Percentiles rank a stretch among this genome's conserved stretches.
Evolutionary conservation across 2,329 filamentous ascomycete species (phyloP).

Genomic region (Cladosporium sp.): DNA sequence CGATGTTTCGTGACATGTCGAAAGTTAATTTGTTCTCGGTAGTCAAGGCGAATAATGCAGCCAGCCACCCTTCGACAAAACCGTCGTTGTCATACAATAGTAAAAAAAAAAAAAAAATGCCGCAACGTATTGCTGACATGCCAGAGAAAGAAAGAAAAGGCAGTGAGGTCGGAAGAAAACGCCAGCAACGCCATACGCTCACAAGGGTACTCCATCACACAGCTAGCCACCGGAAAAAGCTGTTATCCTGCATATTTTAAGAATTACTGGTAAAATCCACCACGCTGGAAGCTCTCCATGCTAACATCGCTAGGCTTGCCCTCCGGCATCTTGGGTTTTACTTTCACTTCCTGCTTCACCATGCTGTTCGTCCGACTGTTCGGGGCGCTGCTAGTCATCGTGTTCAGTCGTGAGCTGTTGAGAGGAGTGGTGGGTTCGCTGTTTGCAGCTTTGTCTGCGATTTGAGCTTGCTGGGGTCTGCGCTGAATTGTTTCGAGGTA

Average conservation of each 20-base stretch:
- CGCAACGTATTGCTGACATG: too few species aligned
- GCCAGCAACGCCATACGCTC: too few species aligned
- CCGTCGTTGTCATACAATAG: too few species aligned
- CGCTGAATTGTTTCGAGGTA: slow-evolving; percentile 77
- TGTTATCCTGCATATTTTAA: too few species aligned
- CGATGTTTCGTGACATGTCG: too few species aligned
- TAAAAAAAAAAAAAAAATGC: too few species aligned
- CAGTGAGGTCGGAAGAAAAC: too few species aligned
- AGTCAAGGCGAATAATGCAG: too few species aligned
- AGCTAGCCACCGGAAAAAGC: background rate
- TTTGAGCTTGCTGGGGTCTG: slow-evolving; percentile 43
- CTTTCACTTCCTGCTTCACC: slow-evolving; percentile 34
- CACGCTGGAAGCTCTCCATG: slow-evolving; percentile 68
- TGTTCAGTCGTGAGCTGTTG: slow-evolving; percentile 48
- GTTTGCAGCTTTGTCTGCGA: slow-evolving; percentile 41
- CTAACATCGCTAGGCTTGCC: slow-evolving; percentile 62
- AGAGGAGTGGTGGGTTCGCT: slow-evolving; percentile 40
- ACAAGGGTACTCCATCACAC: background rate
- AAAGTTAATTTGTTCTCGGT: too few species aligned
- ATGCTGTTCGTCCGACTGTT: slow-evolving; percentile 41
- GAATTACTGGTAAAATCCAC: slow-evolving; percentile 60
- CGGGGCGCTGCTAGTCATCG: slow-evolving; percentile 45
- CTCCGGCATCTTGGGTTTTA: slow-evolving; percentile 32
- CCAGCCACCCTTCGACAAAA: too few species aligned
- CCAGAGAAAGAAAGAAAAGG: too few species aligned